phyloP scores from a whole-genome alignment of 169 alveolate species.

The Miamiensis avidus region DNA sequence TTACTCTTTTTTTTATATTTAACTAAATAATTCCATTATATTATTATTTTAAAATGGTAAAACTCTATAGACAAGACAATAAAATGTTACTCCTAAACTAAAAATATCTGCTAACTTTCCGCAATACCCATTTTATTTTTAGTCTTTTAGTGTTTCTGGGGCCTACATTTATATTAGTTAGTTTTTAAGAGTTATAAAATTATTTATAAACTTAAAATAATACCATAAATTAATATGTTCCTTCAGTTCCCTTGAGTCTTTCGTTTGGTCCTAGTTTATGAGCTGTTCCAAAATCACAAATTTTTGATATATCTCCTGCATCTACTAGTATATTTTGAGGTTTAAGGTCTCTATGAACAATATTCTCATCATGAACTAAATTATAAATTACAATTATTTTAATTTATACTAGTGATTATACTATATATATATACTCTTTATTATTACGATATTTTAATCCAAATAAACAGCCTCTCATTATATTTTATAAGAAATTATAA shows the following conservation, averaged over 20 bases:
- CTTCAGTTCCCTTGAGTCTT: not conserved
- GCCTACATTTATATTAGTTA: not conserved
- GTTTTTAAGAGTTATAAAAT: too few relatives aligned
- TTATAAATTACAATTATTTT: not conserved
- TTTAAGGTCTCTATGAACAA: constrained; percentile 67
- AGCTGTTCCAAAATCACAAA: constrained; percentile 59
- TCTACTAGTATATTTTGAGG: constrained; percentile 66
- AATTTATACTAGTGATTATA: too few relatives aligned
- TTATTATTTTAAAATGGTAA: not conserved
- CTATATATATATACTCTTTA: not conserved
- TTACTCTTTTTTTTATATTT: not conserved
- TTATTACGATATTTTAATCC: not conserved
- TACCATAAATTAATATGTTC: not conserved
- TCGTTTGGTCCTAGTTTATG: not conserved
- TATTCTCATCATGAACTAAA: constrained; percentile 40
- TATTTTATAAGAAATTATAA: too few relatives aligned
- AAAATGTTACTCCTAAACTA: not conserved
- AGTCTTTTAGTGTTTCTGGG: not conserved
- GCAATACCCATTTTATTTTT: not conserved
- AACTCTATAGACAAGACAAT: not conserved
- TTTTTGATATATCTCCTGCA: constrained; percentile 47
- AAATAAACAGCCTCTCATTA: not conserved
- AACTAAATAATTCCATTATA: not conserved
- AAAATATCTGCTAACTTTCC: not conserved
- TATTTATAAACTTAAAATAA: too few relatives aligned